These are phyloP conservation scores for Hypholoma fasciculare DNA, from an alignment of 768 basidiomycete genomes.

Conservation along the genomic window DNA sequence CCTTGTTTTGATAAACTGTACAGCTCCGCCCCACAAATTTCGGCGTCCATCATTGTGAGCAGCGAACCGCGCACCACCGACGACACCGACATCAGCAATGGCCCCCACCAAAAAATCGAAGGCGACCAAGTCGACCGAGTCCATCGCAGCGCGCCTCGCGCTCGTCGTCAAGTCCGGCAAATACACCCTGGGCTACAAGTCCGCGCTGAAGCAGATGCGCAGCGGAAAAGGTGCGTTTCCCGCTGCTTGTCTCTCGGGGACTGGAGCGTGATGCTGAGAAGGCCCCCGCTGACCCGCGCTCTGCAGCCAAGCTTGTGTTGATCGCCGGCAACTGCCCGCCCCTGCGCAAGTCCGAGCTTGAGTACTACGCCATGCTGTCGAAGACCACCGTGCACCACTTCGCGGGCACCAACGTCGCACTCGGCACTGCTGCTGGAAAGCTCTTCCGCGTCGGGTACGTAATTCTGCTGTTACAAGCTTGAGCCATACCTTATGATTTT, in stretches of 20 bases:
- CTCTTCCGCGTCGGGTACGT: slow-evolving; percentile 95
- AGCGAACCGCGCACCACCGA: slow-evolving; percentile 21
- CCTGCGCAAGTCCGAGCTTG: slow-evolving; percentile 97
- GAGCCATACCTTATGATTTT: slow-evolving; percentile 19
- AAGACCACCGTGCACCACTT: slow-evolving; percentile 99
- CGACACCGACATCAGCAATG: slow-evolving; percentile 54
- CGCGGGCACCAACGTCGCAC: slow-evolving; percentile 94
- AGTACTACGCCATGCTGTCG: slow-evolving; percentile 99
- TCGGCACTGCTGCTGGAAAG: slow-evolving; percentile 98
- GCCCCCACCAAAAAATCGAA: slow-evolving; percentile 96
- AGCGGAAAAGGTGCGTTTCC: slow-evolving; percentile 86
- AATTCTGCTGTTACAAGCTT: not conserved
- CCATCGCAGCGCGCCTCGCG: slow-evolving; percentile 86
- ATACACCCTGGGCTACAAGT: slow-evolving; percentile 97
- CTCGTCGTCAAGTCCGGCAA: slow-evolving; percentile 99
- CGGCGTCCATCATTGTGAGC: slow-evolving; percentile 3
- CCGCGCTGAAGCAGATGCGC: slow-evolving; percentile 97
- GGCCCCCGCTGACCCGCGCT: slow-evolving; percentile 75
- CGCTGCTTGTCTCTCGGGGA: slow-evolving; percentile 67
- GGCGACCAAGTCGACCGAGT: slow-evolving; percentile 90
- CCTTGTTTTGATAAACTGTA: slow-evolving; percentile 30
- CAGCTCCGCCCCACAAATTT: slow-evolving; percentile 16
- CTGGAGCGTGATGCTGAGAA: slow-evolving; percentile 99
- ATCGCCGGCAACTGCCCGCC: slow-evolving; percentile 99
- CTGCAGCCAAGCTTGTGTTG: slow-evolving; percentile 92